Conservation (phyloP, 345 rosid species). For the Heritiera littoralis region DNA sequence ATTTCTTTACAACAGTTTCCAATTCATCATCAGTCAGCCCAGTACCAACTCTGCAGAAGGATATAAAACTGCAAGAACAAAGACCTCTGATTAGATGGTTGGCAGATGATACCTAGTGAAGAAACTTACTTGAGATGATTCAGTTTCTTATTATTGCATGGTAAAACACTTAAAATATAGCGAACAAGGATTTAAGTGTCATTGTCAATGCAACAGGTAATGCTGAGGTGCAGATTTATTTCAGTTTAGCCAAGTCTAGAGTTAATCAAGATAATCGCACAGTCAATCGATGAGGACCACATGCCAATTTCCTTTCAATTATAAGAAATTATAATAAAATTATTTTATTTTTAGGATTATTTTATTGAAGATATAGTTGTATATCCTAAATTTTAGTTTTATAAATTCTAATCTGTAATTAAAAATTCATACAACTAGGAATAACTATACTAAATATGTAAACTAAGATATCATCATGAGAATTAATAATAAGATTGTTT, state of each 20-base stretch:
- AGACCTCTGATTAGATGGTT: not conserved
- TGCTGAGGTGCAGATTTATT: not conserved
- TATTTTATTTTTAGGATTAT: not conserved
- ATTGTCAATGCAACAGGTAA: not conserved
- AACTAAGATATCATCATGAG: not conserved
- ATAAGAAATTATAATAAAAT: not conserved
- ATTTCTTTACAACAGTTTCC: conserved; percentile 68
- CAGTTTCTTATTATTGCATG: not conserved
- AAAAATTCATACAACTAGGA: not conserved
- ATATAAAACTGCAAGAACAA: conserved; percentile 67
- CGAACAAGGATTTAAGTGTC: not conserved
- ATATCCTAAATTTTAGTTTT: not conserved
- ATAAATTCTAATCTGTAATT: not conserved
- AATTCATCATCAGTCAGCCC: conserved; percentile 91
- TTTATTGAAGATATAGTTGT: not conserved
- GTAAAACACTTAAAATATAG: not conserved
- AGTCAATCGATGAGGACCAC: not conserved
- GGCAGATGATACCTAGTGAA: not conserved
- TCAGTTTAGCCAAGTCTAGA: not conserved
- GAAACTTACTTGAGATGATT: not conserved
- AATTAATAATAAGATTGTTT: not conserved
- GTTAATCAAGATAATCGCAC: not conserved
- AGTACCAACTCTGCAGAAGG: conserved; percentile 96
- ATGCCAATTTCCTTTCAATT: not conserved
- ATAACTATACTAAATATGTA: not conserved